A percentile compares a stretch with the other conserved stretches of the same genome.
Conservation (phyloP, 1,139 yeast genomes). For the Spencermartinsiella ligniputridi region DNA sequence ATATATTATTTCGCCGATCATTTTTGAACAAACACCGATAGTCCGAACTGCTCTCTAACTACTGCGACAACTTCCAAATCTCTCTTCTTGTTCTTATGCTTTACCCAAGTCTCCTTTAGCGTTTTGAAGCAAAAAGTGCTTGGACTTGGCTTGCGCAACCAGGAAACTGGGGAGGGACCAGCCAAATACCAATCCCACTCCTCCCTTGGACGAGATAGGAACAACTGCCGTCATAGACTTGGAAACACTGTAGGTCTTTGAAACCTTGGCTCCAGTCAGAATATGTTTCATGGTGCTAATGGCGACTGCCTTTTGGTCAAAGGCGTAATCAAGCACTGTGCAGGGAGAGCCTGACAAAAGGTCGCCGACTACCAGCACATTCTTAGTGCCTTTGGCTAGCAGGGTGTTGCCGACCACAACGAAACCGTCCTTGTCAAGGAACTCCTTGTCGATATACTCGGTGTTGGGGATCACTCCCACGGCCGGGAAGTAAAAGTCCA, state of each 20-base stretch:
- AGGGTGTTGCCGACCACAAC: conserved; percentile 21
- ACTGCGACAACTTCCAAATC: not conserved
- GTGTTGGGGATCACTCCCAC: conserved; percentile 25
- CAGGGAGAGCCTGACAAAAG: conserved; percentile 14
- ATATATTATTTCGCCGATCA: too few species aligned
- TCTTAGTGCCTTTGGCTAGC: conserved; percentile 20
- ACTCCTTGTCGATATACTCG: conserved; percentile 17
- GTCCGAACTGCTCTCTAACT: not conserved
- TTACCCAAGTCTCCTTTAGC: not conserved
- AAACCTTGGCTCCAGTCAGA: conserved; percentile 6
- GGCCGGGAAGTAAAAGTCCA: conserved; percentile 21
- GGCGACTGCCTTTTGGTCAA: conserved; percentile 14
- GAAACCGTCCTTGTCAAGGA: conserved; percentile 9
- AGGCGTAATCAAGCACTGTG: conserved; percentile 19
- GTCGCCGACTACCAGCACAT: conserved; percentile 29
- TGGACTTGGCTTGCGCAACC: conserved; percentile 17
- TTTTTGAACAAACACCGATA: too few species aligned
- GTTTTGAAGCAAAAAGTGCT: conserved; percentile 16
- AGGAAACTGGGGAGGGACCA: conserved; percentile 22
- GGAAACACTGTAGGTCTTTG: conserved; percentile 9
- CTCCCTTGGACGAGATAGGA: conserved; percentile 21
- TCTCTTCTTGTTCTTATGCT: not conserved
- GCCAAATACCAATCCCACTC: conserved; percentile 22
- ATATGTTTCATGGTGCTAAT: conserved; percentile 18
- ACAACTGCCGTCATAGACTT: conserved; percentile 13